Conservation (phyloP, 2,329 filamentous ascomycete species). For the Fulvia fulva region DNA sequence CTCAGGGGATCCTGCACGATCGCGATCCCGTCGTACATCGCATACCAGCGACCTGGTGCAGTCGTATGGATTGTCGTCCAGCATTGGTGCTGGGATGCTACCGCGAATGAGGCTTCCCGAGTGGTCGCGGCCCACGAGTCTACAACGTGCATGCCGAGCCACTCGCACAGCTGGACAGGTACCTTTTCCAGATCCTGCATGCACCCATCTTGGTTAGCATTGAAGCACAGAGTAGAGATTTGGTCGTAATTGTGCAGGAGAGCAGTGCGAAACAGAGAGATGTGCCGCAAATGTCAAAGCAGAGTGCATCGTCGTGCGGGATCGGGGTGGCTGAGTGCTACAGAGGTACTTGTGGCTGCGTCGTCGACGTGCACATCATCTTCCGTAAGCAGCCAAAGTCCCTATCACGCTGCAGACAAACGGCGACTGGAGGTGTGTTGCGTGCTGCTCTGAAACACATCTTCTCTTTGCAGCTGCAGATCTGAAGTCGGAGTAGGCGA, state of each 20-base stretch:
- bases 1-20: slow-evolving; percentile 5
- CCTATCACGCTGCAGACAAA: background rate
- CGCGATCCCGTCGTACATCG: slow-evolving; percentile 4
- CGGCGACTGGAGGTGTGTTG: background rate
- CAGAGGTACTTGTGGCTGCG: background rate
- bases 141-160: slow-evolving; percentile 7
- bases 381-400: background rate
- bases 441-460: background rate
- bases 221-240: background rate
- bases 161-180: background rate
- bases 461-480: background rate
- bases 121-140: slow-evolving; percentile 2
- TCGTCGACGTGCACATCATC: background rate
- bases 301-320: background rate
- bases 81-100: background rate
- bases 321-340: background rate
- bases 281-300: slow-evolving; percentile 2
- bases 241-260: background rate
- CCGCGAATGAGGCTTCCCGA: background rate
- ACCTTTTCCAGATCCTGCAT: background rate
- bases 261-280: background rate
- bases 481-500: background rate
- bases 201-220: background rate
- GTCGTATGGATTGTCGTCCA: slow-evolving; percentile 4
- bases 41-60: slow-evolving; percentile 7